Percentiles rank a stretch among this genome's conserved stretches.
phyloP scores from a whole-genome alignment of 2,329 filamentous ascomycete genomes.

The Beauveria rudraprayagi region DNA sequence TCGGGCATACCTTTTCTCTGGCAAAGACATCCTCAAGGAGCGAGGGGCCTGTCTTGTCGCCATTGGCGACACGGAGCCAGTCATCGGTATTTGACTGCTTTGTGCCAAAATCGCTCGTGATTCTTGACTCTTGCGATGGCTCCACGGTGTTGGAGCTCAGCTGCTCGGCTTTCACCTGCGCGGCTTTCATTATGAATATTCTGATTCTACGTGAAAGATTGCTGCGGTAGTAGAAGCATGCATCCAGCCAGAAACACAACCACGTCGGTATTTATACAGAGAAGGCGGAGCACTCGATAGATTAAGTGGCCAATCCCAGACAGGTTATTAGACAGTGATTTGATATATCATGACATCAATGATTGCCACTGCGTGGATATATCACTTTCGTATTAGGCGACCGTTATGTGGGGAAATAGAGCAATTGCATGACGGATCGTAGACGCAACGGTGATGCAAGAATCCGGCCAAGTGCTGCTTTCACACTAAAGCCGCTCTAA shows the following conservation, averaged over 20 bases:
- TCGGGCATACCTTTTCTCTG: slow-evolving; percentile 57
- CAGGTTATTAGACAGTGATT: background rate
- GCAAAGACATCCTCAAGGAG: slow-evolving; percentile 65
- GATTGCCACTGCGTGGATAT: background rate
- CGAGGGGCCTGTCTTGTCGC: slow-evolving; percentile 56
- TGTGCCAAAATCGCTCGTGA: slow-evolving; percentile 72
- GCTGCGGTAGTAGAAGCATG: background rate
- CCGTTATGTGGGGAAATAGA: background rate
- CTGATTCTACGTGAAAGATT: background rate
- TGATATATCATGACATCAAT: slow-evolving; percentile 6
- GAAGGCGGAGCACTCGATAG: background rate
- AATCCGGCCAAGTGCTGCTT: background rate
- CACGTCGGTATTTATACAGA: background rate
- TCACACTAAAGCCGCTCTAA: background rate
- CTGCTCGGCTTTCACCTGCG: slow-evolving; percentile 29
- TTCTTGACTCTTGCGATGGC: slow-evolving; percentile 46
- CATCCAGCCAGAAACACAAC: background rate
- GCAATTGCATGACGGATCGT: slow-evolving; percentile 1
- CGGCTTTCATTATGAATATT: background rate
- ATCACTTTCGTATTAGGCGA: background rate
- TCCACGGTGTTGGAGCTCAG: slow-evolving; percentile 52
- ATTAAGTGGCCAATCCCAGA: background rate
- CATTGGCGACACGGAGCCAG: slow-evolving; percentile 60
- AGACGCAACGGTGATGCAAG: slow-evolving; percentile 4
- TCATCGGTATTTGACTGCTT: slow-evolving; percentile 68